Base-by-base conservation (phyloP, 2,329 filamentous ascomycete genomes). In the Beauveria caledonica region DNA sequence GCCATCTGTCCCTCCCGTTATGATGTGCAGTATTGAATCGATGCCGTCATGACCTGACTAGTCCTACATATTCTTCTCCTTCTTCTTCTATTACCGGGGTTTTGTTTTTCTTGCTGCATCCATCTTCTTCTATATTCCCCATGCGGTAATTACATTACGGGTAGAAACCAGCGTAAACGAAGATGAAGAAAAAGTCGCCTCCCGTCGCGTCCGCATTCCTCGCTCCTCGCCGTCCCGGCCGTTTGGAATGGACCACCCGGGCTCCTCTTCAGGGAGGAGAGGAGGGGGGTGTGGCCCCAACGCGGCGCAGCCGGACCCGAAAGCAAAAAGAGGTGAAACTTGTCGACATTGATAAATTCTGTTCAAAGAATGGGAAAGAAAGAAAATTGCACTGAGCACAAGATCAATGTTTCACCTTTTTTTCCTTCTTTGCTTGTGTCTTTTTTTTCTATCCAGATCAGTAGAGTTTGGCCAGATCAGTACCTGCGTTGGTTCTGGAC, bases 31-130 rank as follows among this genome's bases (percentile, higher is more conserved):
- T 33, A 33, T 33, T 33, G 11, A 29, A 40, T 40, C 44, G 19
- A 58, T 58, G 55, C 55, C 55, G 55, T 58, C 55, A 58, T 50
- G 21, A 50, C 7, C 54, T 36, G n/a, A 29, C 54, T 57, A 57
- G 54, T n/a, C 39, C 17, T 17, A 17, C n/a, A n/a, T n/a, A n/a
- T n/a, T n/a, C n/a, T n/a, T n/a, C n/a, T n/a, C n/a, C n/a, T 10
- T 42, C 11, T 33, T 33, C 29, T 33, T 33, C 29, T 13, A 33
- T 33, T 33, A 33, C 11, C 11, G 29, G 29, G 39, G 9, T n/a
- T 42, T 4, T n/a, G n/a, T n/a, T 4, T n/a, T 42, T n/a, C 15
- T 33, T 13, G 29, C 13, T 33, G 4, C 29, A 33, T 33, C 29
- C 1, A 33, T 33, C 29, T 33, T 5, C 4, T 33, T 13, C 29